Base-by-base conservation (phyloP, 2,329 filamentous ascomycete genomes). In the Catunica adiposa region DNA sequence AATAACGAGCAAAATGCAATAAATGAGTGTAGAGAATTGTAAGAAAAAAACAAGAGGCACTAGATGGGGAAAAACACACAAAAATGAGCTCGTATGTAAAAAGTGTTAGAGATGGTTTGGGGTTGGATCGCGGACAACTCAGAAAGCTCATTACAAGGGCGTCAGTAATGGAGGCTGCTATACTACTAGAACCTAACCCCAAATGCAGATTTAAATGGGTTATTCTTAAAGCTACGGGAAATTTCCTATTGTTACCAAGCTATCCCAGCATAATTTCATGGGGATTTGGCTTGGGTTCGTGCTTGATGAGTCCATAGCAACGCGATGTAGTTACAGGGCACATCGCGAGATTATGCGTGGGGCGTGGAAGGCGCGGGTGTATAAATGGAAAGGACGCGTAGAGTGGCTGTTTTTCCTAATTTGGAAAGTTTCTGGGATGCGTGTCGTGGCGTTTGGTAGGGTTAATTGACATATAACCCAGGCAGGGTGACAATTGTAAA, bases 381-480 rank as follows among this genome's bases (percentile, higher is more conserved):
- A 46, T 53, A 53, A 48, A 48, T 34, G 44, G 23, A 42, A 6
- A 29, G 0, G 3, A 34, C 56, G 56, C 51, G 51, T 54, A 34
- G 20, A 54, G 47, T 58, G 52, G 38, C 40, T 34, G 31, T 48
- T 48, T 37, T 23, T 53, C 51, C 34, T 22, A 53, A 20, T 25
- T 23, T 9, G 51, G 31, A 53, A 53, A n/a, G n/a, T 15, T 38
- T 3, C 20, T 9, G n/a, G 22, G 23, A 9, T 25, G 22, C 22
- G 23, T 9, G 3, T 25, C 26, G 20, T 48, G 22, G 22, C 6
- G 20, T 22, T 3, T 15, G 6, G 22, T 23, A 20, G 44, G 23
- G 9, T n/a, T 26, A n/a, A 48, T 6, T 11, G n/a, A 48, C 17
- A 48, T 25, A 25, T 25, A 2, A 14, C 22, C 44, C 9, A 20